phyloP scores from a whole-genome alignment of 2,329 filamentous ascomycete species.

The Trichoderma cornu-damae region DNA sequence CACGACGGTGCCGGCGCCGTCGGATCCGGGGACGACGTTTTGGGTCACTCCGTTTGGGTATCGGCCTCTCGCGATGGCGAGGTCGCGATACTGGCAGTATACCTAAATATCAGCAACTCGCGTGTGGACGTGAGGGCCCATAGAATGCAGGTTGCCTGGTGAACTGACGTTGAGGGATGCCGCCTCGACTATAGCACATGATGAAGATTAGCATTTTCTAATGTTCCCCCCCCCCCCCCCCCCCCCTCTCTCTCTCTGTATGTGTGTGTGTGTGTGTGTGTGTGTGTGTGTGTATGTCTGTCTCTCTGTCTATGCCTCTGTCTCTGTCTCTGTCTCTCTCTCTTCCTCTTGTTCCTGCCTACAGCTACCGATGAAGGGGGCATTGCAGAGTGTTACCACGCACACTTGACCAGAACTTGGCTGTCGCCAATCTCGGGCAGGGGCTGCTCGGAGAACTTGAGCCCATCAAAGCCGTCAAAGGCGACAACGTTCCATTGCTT shows the following conservation, averaged over 20 bases:
- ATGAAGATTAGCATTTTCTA: constrained; percentile 5
- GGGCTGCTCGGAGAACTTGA: constrained; percentile 51
- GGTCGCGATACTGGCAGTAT: constrained; percentile 45
- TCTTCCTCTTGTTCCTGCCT: background rate
- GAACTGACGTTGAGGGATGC: constrained; percentile 45
- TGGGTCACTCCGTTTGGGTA: constrained; percentile 42
- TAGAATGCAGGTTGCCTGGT: background rate
- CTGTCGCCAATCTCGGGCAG: constrained; percentile 61
- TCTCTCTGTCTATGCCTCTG: background rate
- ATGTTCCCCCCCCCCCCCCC: no score
- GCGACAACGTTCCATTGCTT: constrained; percentile 51
- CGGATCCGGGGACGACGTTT: constrained; percentile 47
- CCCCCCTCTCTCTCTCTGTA: no score
- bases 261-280: no score
- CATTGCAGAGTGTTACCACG: constrained; percentile 15
- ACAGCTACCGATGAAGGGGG: background rate
- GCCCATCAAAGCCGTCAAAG: constrained; percentile 49
- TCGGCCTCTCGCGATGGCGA: constrained; percentile 45
- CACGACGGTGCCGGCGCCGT: constrained; percentile 50
- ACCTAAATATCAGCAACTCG: background rate
- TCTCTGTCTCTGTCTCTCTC: background rate
- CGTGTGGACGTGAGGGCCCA: no score
- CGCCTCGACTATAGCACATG: constrained; percentile 36
- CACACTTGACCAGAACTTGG: constrained; percentile 63
- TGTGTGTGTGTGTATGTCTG: background rate